phyloP scores from a whole-genome alignment of 2,329 filamentous ascomycete species.

The Fusarium praegraminearum region DNA sequence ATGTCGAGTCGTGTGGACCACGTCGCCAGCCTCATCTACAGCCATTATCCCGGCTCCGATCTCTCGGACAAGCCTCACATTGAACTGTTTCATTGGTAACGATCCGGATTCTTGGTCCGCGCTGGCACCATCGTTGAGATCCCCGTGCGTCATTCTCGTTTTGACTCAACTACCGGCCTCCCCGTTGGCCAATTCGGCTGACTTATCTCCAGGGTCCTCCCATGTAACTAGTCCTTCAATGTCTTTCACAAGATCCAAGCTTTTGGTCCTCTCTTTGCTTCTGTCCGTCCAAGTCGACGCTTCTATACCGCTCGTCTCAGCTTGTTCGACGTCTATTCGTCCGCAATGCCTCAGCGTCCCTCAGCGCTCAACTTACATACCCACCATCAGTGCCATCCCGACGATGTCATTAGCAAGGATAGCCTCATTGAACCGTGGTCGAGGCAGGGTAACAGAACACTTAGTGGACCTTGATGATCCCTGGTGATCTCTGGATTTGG shows the following conservation, averaged over 20 bases:
- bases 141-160: slow-evolving; percentile 39
- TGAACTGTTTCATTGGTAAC: slow-evolving; percentile 37
- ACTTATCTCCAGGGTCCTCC: slow-evolving; percentile 42
- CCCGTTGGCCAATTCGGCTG: slow-evolving; percentile 42
- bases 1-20: slow-evolving; percentile 36
- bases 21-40: slow-evolving; percentile 44
- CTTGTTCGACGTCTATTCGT: slow-evolving; percentile 10
- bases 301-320: slow-evolving; percentile 23
- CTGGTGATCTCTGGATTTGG: slow-evolving; percentile 17
- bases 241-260: slow-evolving; percentile 36
- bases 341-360: slow-evolving; percentile 25
- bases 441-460: slow-evolving; percentile 25
- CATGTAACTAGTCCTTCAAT: slow-evolving; percentile 40
- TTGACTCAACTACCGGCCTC: slow-evolving; percentile 30
- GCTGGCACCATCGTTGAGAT: slow-evolving; percentile 41
- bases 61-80: slow-evolving; percentile 24
- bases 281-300: slow-evolving; percentile 18
- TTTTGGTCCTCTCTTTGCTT: slow-evolving; percentile 29
- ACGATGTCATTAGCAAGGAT: slow-evolving; percentile 47
- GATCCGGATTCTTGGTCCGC: slow-evolving; percentile 29
- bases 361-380: slow-evolving; percentile 30
- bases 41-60: slow-evolving; percentile 44
- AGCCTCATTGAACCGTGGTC: slow-evolving; percentile 37
- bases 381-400: slow-evolving; percentile 30
- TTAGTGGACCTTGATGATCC: slow-evolving; percentile 14